A percentile compares a stretch with the other conserved stretches of the same genome.
phyloP scores from a whole-genome alignment of 2,329 filamentous ascomycete genomes.

The Apiospora arundinis region DNA sequence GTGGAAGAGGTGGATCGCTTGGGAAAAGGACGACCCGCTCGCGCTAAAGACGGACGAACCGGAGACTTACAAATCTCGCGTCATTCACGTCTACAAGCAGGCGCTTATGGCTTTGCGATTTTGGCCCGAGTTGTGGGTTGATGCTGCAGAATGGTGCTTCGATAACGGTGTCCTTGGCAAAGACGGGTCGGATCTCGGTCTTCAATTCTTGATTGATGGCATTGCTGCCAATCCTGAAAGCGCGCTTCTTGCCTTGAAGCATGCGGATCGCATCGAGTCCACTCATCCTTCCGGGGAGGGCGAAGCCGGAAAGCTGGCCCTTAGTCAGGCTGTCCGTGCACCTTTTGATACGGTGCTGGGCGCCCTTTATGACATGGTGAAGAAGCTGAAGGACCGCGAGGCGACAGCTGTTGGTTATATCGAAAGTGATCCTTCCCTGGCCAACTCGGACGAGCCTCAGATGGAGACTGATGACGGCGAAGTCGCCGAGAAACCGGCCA shows the following conservation, averaged over 20 bases:
- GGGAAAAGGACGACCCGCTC: constrained; percentile 93
- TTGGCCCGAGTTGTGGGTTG: constrained; percentile 95
- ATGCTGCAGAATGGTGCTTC: constrained; percentile 92
- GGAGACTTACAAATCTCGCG: constrained; percentile 74
- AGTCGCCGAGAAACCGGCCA: constrained; percentile 45
- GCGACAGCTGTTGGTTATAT: constrained; percentile 62
- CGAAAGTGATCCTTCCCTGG: constrained; percentile 56
- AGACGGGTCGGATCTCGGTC: constrained; percentile 67
- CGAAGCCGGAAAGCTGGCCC: constrained; percentile 75
- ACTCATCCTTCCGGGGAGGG: constrained; percentile 79
- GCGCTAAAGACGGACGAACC: constrained; percentile 84
- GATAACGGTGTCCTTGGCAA: constrained; percentile 68
- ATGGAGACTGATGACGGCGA: constrained; percentile 62
- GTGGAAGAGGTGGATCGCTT: constrained; percentile 93
- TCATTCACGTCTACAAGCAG: constrained; percentile 92
- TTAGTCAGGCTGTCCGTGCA: constrained; percentile 78
- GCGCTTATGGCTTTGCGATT: constrained; percentile 92
- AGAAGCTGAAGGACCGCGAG: constrained; percentile 72
- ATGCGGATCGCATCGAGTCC: constrained; percentile 85
- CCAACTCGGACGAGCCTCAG: constrained; percentile 40
- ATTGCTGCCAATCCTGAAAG: constrained; percentile 93
- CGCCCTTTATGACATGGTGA: constrained; percentile 85
- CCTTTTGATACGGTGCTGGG: constrained; percentile 85
- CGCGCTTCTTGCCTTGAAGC: constrained; percentile 86
- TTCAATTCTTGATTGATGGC: constrained; percentile 81